These are phyloP conservation scores for Eucalyptus brandiana DNA, from an alignment of 345 rosid species.

Conservation along the genomic window DNA sequence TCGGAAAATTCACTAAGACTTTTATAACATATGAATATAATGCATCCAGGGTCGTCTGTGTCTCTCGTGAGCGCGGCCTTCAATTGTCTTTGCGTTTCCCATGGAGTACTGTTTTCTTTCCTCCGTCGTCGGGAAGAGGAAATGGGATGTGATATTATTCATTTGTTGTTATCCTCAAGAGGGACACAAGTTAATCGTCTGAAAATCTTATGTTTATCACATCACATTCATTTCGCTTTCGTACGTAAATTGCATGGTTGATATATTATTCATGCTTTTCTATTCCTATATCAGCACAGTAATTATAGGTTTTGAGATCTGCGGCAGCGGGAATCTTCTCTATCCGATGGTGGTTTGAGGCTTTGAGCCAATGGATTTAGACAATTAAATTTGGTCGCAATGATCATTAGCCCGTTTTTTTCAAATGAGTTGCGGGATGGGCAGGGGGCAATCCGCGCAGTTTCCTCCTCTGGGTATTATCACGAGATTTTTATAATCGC, in stretches of 20 bases:
- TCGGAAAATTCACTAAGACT: neutral
- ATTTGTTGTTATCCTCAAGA: neutral
- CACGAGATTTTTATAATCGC: neutral
- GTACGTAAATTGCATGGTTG: neutral
- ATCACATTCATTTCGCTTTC: neutral
- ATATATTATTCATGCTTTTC: neutral
- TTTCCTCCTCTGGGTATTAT: neutral
- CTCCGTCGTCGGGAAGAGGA: neutral
- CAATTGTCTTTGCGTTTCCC: neutral
- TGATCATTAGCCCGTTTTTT: neutral
- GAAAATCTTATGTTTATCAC: neutral
- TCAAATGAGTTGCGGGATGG: neutral
- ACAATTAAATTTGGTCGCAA: neutral
- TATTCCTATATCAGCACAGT: neutral
- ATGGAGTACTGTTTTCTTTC: neutral
- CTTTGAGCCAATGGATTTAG: neutral
- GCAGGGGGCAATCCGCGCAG: neutral
- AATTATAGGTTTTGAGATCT: neutral
- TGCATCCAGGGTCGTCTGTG: neutral
- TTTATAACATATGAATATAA: neutral
- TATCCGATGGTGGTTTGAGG: neutral
- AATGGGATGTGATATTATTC: neutral
- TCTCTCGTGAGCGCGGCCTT: neutral
- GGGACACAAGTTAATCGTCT: neutral
- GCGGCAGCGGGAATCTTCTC: neutral